Evolutionary conservation across 2,329 filamentous ascomycete genomes (phyloP).

Genomic region (Phialemonium atrogriseum): DNA sequence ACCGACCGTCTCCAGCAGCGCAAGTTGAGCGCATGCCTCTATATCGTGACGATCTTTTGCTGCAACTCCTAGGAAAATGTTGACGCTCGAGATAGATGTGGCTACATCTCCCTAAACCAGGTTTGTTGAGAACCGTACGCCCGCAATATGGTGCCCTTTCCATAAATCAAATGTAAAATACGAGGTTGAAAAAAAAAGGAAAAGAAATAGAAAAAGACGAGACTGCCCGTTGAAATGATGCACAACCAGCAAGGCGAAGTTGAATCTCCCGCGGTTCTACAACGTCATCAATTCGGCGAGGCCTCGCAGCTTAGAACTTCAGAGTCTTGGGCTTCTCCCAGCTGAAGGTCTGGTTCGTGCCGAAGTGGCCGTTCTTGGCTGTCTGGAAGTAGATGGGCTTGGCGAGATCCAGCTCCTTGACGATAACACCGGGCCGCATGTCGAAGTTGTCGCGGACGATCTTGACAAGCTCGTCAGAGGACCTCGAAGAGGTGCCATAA

Average conservation of each 20-base stretch:
- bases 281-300: slow-evolving; percentile 6
- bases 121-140: slow-evolving; percentile 29
- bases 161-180: slow-evolving; percentile 12
- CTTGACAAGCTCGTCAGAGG: slow-evolving; percentile 85
- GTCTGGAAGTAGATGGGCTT: slow-evolving; percentile 98
- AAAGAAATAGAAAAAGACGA: slow-evolving; percentile 11
- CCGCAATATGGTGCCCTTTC: slow-evolving; percentile 16
- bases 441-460: slow-evolving; percentile 97
- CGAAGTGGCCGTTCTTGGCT: slow-evolving; percentile 99
- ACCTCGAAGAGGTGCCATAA: slow-evolving; percentile 88
- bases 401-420: slow-evolving; percentile 89
- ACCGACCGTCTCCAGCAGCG: too few relatives aligned
- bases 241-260: slow-evolving; percentile 18
- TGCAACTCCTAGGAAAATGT: slow-evolving; percentile 11
- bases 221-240: slow-evolving; percentile 7
- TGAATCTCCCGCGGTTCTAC: slow-evolving; percentile 20
- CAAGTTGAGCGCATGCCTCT: too few relatives aligned
- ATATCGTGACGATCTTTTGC: slow-evolving; percentile 12
- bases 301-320: slow-evolving; percentile 60
- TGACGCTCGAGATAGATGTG: slow-evolving; percentile 9
- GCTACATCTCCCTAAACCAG: slow-evolving; percentile 18
- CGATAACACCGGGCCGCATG: slow-evolving; percentile 95
- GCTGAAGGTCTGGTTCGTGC: slow-evolving; percentile 90
- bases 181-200: slow-evolving; percentile 8
- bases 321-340: slow-evolving; percentile 98